These are phyloP conservation scores for Brassica nigra DNA, from an alignment of 345 rosid species.

Conservation along the genomic window DNA sequence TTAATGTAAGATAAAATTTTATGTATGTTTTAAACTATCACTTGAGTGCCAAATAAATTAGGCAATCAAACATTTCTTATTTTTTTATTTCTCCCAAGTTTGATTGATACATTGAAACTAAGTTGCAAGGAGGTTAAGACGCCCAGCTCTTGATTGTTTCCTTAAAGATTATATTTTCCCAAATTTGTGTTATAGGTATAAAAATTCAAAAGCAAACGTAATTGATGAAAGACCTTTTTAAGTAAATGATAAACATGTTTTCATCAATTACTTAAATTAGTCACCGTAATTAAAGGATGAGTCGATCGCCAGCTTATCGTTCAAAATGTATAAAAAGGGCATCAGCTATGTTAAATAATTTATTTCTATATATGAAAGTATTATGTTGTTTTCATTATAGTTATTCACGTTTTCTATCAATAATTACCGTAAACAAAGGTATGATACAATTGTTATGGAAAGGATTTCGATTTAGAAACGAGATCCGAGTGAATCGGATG, in stretches of 20 bases:
- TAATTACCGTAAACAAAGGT: not conserved
- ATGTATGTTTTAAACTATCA: not conserved
- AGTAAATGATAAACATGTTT: conserved; percentile 3
- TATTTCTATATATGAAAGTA: not conserved
- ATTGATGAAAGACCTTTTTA: not conserved
- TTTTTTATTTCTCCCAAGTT: not conserved
- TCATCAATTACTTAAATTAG: not conserved
- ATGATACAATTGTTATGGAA: not conserved
- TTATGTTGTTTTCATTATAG: not conserved
- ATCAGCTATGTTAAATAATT: conserved; percentile 14
- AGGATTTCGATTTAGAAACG: conserved; percentile 14
- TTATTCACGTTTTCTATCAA: not conserved
- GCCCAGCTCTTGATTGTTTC: not conserved
- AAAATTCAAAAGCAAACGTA: not conserved
- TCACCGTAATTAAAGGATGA: conserved; percentile 32
- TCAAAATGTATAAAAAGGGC: conserved; percentile 6
- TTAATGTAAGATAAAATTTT: not conserved
- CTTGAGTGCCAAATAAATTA: not conserved
- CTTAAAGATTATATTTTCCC: not conserved
- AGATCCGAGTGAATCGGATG: not conserved
- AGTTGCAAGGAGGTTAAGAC: not conserved
- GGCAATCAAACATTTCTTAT: not conserved
- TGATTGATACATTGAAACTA: not conserved
- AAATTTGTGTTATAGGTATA: not conserved
- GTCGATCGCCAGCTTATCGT: conserved; percentile 36